These are phyloP conservation scores for Xylaria arbuscula DNA, from an alignment of 2,329 filamentous ascomycete genomes.

Conservation along the genomic window DNA sequence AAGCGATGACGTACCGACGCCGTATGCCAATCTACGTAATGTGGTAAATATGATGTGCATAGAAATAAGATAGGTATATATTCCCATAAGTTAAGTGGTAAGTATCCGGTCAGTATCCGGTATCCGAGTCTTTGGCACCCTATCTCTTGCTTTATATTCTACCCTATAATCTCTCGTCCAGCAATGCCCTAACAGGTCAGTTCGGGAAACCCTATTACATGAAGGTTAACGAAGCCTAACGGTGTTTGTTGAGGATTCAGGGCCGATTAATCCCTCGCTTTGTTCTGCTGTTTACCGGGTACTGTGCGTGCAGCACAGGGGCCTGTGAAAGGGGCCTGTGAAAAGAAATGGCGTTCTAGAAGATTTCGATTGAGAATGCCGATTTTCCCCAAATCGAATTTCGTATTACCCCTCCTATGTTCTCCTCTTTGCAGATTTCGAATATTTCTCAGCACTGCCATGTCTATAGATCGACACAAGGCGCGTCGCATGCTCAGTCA, in stretches of 20 bases:
- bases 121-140: conserved; percentile 11
- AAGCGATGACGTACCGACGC: conserved; percentile 5
- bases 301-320: background rate
- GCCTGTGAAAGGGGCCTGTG: background rate
- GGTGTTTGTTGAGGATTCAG: background rate
- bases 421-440: background rate
- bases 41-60: conserved; percentile 7
- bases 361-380: conserved; percentile 10
- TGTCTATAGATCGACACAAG: background rate
- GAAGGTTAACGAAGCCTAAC: background rate
- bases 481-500: conserved; percentile 3
- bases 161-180: background rate
- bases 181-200: conserved; percentile 3
- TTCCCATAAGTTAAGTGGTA: background rate
- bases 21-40: background rate
- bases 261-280: conserved; percentile 2
- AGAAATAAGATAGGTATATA: background rate
- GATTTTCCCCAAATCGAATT: conserved; percentile 12
- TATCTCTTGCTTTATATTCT: background rate
- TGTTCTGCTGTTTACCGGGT: background rate
- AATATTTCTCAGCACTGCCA: background rate
- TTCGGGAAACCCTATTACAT: conserved; percentile 1
- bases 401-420: background rate
- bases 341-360: conserved; percentile 12
- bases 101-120: too few species aligned